Conservation (phyloP, 176 grass and related monocot genomes). For the Puccinellia tenuiflora region DNA sequence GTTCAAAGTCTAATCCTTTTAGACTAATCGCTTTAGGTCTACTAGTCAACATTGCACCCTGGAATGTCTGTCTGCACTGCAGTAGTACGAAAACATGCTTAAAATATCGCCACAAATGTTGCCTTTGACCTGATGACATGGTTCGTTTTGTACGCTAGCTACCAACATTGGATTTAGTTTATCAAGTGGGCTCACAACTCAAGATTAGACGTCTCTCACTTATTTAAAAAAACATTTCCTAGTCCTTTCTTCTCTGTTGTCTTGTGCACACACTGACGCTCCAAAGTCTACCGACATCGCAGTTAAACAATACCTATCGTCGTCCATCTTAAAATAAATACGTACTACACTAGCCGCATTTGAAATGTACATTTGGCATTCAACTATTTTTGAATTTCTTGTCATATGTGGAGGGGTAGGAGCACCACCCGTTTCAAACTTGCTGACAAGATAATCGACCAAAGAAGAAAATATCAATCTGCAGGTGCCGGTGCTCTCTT, state of each 20-base stretch:
- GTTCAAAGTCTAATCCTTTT: not conserved
- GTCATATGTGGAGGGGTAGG: not conserved
- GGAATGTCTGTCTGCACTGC: not conserved
- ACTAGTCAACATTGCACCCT: not conserved
- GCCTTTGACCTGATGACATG: slow-evolving; percentile 19
- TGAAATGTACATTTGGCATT: not conserved
- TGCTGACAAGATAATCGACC: not conserved
- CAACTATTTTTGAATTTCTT: not conserved
- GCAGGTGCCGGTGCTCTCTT: not conserved
- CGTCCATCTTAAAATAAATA: not conserved
- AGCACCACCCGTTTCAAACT: slow-evolving; percentile 4
- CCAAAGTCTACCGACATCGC: not conserved
- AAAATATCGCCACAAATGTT: not conserved
- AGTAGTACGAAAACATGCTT: not conserved
- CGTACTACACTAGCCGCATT: not conserved
- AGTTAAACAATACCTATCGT: not conserved
- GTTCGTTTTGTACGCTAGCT: slow-evolving; percentile 1
- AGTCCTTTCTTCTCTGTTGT: not conserved
- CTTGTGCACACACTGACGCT: not conserved
- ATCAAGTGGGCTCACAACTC: slow-evolving; percentile 27
- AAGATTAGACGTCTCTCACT: not conserved
- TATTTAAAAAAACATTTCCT: too few relatives aligned
- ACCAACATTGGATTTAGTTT: not conserved
- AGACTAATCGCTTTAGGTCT: not conserved
- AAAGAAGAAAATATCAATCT: not conserved